Conservation (phyloP, 2,329 filamentous ascomycete species). For the Seiridium cupressi region DNA sequence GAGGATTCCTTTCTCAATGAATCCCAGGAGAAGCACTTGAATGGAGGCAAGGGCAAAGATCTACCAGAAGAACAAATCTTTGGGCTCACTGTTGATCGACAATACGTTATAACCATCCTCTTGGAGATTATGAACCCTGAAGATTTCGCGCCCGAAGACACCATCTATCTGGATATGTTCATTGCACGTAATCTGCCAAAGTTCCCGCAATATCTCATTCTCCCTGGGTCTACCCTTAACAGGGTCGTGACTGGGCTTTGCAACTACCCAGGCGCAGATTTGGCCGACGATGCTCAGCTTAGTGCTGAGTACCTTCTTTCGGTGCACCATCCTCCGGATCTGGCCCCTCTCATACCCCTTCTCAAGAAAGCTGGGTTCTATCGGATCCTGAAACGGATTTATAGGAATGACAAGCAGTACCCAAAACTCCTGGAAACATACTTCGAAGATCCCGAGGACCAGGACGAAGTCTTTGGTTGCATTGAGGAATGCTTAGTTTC, state of each 20-base stretch:
- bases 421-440: conserved; percentile 75
- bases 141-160: conserved; percentile 76
- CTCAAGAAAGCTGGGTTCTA: conserved; percentile 83
- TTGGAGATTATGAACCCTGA: conserved; percentile 82
- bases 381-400: conserved; percentile 86
- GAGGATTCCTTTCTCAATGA: conserved; percentile 93
- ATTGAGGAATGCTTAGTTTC: conserved; percentile 72
- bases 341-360: conserved; percentile 70
- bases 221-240: conserved; percentile 82
- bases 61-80: conserved; percentile 65
- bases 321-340: conserved; percentile 84
- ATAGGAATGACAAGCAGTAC: conserved; percentile 76
- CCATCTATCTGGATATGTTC: conserved; percentile 97
- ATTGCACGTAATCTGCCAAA: conserved; percentile 94
- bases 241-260: conserved; percentile 81
- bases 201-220: conserved; percentile 90
- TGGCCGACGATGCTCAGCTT: conserved; percentile 93
- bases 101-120: conserved; percentile 89
- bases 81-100: conserved; percentile 75
- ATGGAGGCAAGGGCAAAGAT: conserved; percentile 48
- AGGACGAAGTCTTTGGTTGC: conserved; percentile 73
- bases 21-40: conserved; percentile 60
- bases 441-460: conserved; percentile 80
- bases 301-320: conserved; percentile 95
- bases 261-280: conserved; percentile 73